Conservation (phyloP, 768 basidiomycete species). For the Mycena sanguinolenta region DNA sequence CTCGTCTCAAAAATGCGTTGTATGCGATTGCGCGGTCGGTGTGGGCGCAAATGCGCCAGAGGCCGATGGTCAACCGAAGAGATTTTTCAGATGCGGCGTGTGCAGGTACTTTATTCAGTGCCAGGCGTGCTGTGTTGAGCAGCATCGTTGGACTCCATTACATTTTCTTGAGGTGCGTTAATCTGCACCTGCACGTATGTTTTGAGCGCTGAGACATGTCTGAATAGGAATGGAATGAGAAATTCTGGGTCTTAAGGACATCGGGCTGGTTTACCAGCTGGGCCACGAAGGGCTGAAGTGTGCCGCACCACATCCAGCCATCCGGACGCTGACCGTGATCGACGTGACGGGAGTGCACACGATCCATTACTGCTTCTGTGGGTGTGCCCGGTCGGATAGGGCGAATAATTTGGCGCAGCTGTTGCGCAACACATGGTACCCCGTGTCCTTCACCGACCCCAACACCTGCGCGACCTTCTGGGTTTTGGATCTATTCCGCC, state of each 20-base stretch:
- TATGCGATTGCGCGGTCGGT: neutral
- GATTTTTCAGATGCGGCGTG: slow-evolving; percentile 8
- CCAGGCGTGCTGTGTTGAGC: neutral
- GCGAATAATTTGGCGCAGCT: slow-evolving; percentile 15
- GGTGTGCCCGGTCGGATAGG: slow-evolving; percentile 10
- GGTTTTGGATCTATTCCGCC: no score
- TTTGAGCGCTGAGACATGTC: no score
- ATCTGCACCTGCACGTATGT: no score
- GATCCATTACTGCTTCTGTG: slow-evolving; percentile 25
- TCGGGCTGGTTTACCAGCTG: slow-evolving; percentile 32
- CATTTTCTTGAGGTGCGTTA: slow-evolving; percentile 6
- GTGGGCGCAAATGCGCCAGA: neutral
- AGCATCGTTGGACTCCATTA: neutral
- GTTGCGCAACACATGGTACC: slow-evolving; percentile 19
- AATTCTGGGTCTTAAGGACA: slow-evolving; percentile 14
- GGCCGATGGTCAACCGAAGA: neutral
- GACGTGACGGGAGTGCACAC: slow-evolving; percentile 26
- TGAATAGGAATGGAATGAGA: slow-evolving; percentile 35
- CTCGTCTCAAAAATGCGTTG: neutral
- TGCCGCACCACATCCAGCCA: neutral
- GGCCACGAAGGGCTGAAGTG: slow-evolving; percentile 31
- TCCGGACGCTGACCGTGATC: slow-evolving; percentile 25
- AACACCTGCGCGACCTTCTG: no score
- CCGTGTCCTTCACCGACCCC: slow-evolving; percentile 27
- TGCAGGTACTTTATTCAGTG: slow-evolving; percentile 26